Evolutionary conservation across 495 filamentous ascomycete genomes (phyloP), one percentile per base, ranked within the genome.

Genomic region (Penicillium verhagenii): DNA sequence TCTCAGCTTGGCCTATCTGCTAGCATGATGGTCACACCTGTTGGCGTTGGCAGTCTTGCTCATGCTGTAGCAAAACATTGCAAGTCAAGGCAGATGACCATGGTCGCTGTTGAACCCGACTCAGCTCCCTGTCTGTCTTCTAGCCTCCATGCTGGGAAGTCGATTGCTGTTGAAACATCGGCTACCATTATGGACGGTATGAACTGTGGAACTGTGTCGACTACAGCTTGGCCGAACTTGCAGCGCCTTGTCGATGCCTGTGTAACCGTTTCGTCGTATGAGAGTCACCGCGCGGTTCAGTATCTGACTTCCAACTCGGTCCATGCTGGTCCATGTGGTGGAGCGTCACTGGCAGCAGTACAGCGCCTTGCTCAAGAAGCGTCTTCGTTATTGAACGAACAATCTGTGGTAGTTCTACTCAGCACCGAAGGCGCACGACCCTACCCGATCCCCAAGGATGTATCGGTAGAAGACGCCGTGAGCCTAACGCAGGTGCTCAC

Each of bases 141-240:
- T 1, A 84, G 79, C 44, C 63, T 89, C 14, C 63, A 68, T 26
- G 65, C 54, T 6, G 80, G 79, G 3, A 54, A 72, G 29, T 67
- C 74, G 14, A 68, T 70, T 5, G 47, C 72, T 0, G 73, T 85
- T 3, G 14, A 56, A 3, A 87, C 83, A 0, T 71, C 65, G 0
- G 59, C 72, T 8, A 88, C 80, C 5, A 86, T 87, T 60, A 89
- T 89, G 86, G 72, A 73, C 47, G 86, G 86, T 2, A 79, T 89
- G 78, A 79, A 85, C 57, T 89, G 86, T 56, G 85, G 86, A 3
- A 88, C 83, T 1, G 72, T 87, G 6, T 88, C 86, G 0, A 68
- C 68, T 1, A 80, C 73, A 8, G 82, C 86, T 2, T 89, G 87
- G 87, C 74, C 79, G 1, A 52, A 80, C 1, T 60, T 89, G 14